Evolutionary conservation across 202 grass and related monocot species (phyloP), one percentile per base, ranked within the genome.

Genomic region (Alloteropsis angusta): DNA sequence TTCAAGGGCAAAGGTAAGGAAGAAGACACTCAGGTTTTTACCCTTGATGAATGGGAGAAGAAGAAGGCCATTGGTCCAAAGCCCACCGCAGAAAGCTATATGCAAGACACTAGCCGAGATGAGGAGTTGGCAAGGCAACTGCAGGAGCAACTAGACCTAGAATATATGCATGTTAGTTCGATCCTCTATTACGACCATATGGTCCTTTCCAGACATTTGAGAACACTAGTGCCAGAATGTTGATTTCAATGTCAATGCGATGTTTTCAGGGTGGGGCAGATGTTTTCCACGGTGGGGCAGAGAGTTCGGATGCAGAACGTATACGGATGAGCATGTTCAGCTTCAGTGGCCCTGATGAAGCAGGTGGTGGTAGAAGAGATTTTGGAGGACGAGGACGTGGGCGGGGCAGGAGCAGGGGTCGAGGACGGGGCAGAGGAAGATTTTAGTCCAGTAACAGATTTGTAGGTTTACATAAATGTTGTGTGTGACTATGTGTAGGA

Each of bases 1-100:
- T 80, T 92, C 71, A 90, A 83, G 85, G 92, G 87, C 25, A 95
- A 83, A 84, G 82, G 49, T 14, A 93, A 58, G 74, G 72, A 93
- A 66, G 92, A 99, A 54, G 92, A 99, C 23, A 76, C 84, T 77
- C 65, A 70, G 14, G 86, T 96, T 32, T 99, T 99, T 79, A 99
- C 92, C 81, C 82, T 99, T 8, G 92, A 99, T 30, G 96, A 99
- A 87, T 99, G 96, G 92, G 92, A 99, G 84, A 93, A 82, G 65
- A 93, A 74, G 83, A 95, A 95, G 78, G 75, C 65, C n/a, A 55
- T 18, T 25, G 53, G 77, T 81, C 74, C 36, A 0, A 53, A 75
- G 67, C 18, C 82, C 18, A 47, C 60, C 2, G 19, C 76, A 63
- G 68, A 78, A 57, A 66, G 82, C 30, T 64, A 75, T 59, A 54